phyloP scores from a whole-genome alignment of 176 grass and related monocot species.

The Eragrostis nindensis region DNA sequence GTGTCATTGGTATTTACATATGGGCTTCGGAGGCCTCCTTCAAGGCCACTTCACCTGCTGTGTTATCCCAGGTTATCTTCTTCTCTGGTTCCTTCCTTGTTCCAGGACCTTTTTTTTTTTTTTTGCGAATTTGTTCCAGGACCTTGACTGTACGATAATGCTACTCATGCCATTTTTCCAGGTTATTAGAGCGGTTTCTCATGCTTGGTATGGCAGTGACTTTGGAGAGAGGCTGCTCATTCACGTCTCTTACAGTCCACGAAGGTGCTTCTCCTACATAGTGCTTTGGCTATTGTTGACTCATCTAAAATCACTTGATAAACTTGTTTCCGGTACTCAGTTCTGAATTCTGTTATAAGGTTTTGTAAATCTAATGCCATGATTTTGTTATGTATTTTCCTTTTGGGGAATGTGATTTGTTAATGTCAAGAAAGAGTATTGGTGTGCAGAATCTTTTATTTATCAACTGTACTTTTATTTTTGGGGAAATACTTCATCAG shows the following conservation, averaged over 20 bases:
- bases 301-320: background rate
- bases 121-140: no score
- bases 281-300: background rate
- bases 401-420: no score
- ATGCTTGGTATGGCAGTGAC: slow-evolving; percentile 58
- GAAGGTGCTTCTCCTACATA: slow-evolving; percentile 61
- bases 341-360: background rate
- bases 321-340: background rate
- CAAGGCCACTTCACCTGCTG: slow-evolving; percentile 73
- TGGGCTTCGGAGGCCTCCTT: slow-evolving; percentile 86
- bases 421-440: background rate
- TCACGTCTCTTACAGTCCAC: slow-evolving; percentile 91
- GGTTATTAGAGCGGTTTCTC: slow-evolving; percentile 68
- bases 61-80: slow-evolving; percentile 63
- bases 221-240: slow-evolving; percentile 76
- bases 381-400: no score
- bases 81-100: background rate
- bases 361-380: background rate
- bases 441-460: background rate
- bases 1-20: slow-evolving; percentile 75
- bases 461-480: background rate
- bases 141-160: background rate
- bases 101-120: background rate
- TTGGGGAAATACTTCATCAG: background rate
- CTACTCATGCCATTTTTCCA: slow-evolving; percentile 37